phyloP scores from a whole-genome alignment of 1,284 basidiomycete genomes.

The Trichosporon coremiiforme region DNA sequence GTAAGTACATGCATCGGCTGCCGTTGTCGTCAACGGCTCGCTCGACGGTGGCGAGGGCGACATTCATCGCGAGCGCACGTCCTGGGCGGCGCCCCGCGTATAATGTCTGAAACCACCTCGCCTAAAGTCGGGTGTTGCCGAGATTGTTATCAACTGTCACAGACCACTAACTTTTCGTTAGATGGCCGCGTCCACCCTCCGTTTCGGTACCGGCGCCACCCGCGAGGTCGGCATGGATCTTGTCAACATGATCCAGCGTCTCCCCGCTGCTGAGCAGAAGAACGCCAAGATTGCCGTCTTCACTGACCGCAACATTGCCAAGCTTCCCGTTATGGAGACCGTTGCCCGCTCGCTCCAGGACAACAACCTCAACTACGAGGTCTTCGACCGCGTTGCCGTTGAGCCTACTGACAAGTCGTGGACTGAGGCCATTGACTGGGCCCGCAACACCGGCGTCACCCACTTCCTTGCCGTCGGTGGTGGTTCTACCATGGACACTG shows the following conservation, averaged over 20 bases:
- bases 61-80: slow-evolving; percentile 1
- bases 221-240: slow-evolving; percentile 72
- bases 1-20: slow-evolving; percentile 60
- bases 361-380: slow-evolving; percentile 64
- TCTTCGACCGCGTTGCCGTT: slow-evolving; percentile 80
- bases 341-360: slow-evolving; percentile 55
- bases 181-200: slow-evolving; percentile 87
- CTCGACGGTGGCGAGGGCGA: neutral
- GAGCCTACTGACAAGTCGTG: slow-evolving; percentile 83
- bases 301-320: slow-evolving; percentile 82
- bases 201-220: slow-evolving; percentile 87
- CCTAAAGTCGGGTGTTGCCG: slow-evolving; percentile 12
- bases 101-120: slow-evolving; percentile 13
- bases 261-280: slow-evolving; percentile 38
- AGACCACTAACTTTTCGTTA: slow-evolving; percentile 47
- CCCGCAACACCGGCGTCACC: slow-evolving; percentile 80
- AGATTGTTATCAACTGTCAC: neutral
- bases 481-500: slow-evolving; percentile 93
- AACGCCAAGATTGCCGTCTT: slow-evolving; percentile 80
- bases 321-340: slow-evolving; percentile 77
- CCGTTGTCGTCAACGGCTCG: too few relatives aligned
- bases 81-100: neutral
- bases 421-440: slow-evolving; percentile 79
- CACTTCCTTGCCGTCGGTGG: slow-evolving; percentile 95
- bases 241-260: slow-evolving; percentile 42